Evolutionary conservation across 2,329 filamentous ascomycete species (phyloP).

Genomic region (Phyllosticta citribraziliensis): DNA sequence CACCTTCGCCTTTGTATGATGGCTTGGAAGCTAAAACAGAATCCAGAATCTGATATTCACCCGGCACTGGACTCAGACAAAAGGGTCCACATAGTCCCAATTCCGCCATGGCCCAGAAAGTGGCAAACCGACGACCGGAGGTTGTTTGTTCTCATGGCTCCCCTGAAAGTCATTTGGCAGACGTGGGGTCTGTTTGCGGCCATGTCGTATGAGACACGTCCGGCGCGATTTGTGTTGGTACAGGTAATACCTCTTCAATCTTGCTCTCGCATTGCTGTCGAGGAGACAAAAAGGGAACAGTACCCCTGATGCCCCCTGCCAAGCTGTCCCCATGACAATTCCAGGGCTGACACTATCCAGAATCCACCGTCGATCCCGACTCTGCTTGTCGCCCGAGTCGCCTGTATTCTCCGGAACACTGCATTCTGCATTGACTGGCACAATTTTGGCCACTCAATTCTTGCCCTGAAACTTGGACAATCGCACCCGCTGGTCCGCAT

Average conservation of each 20-base stretch:
- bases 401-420: conserved; percentile 69
- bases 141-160: conserved; percentile 68
- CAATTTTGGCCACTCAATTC: conserved; percentile 94
- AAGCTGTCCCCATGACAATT: not conserved
- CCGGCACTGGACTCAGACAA: conserved; percentile 63
- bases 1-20: not conserved
- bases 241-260: conserved; percentile 40
- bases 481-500: conserved; percentile 66
- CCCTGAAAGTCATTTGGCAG: conserved; percentile 81
- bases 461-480: conserved; percentile 55
- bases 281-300: not conserved
- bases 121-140: conserved; percentile 59
- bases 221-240: conserved; percentile 76
- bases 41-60: conserved; percentile 65
- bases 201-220: conserved; percentile 63
- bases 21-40: not conserved
- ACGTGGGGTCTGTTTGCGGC: conserved; percentile 59
- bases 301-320: not conserved
- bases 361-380: conserved; percentile 95
- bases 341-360: conserved; percentile 32
- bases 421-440: conserved; percentile 93
- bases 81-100: conserved; percentile 59
- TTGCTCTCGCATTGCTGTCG: not conserved
- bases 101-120: conserved; percentile 56
- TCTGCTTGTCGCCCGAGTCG: conserved; percentile 61